Evolutionary conservation across 2,329 filamentous ascomycete species (phyloP), one percentile per base, ranked within the genome.

Genomic region (Hypoxylon sp.): DNA sequence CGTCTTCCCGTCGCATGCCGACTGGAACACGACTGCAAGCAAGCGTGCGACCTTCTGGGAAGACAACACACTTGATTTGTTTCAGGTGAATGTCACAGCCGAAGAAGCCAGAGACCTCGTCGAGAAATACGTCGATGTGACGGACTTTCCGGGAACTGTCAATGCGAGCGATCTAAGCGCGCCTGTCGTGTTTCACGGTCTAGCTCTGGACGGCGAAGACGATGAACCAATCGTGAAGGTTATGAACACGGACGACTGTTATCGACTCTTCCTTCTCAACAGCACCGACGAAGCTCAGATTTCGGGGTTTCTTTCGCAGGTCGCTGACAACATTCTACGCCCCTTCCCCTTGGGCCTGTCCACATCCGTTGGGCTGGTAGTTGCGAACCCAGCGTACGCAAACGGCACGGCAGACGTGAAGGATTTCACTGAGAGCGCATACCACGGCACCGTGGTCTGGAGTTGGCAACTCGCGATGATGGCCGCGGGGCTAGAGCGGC

Each of bases 401-500:
- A 76, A 73, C 0, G 73, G 80, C 11, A 70, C 76, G 0, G 74
- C 75, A 2, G 80, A 83, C 47, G 77, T 79, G 0, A 72, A 70
- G 0, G 81, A 82, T 48, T 88, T 81, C 60, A 83, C 82, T 0
- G 83, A 79, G n/a, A 75, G 76, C 2, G 83, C 81, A 0, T 89
- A 86, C 62, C 85, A 88, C 54, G 86, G 85, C 0, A 86, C 85
- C 0, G 85, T 89, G 0, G 76, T 89, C 1, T 88, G 85, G 86
- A 80, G 79, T 40, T 89, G 85, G 84, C 85, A 84, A 51, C 73
- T 88, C 3, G 80, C 84, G 0, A 86, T 88, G 79, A 86, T 88
- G 81, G 85, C 82, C 0, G 79, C 79, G 8, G 86, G 86, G 0
- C 70, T 89, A 0, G 80, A 85, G 53, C 71, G 78, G 2, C 86